phyloP scores from a whole-genome alignment of 805 yeast genomes.

The Metschnikowia proteae region DNA sequence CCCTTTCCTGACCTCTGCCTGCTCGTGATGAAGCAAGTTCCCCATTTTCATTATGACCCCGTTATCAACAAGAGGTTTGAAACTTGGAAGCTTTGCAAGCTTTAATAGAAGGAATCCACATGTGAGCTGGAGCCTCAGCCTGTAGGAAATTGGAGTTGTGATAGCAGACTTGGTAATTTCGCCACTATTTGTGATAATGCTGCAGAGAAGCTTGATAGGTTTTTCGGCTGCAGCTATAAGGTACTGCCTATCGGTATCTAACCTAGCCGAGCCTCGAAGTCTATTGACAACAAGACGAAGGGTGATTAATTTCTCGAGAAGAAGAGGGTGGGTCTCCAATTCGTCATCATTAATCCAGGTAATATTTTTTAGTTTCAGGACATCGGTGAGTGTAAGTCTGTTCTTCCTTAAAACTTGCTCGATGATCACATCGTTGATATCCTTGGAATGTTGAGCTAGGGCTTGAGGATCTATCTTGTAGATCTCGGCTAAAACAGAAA shows the following conservation, averaged over 20 bases:
- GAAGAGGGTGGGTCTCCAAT: conserved; percentile 25
- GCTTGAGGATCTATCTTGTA: conserved; percentile 46
- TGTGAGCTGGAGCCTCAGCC: conserved; percentile 57
- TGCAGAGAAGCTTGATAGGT: conserved; percentile 56
- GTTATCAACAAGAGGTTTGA: conserved; percentile 51
- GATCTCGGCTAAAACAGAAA: conserved; percentile 59
- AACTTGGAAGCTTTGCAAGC: conserved; percentile 53
- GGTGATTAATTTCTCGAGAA: conserved; percentile 50
- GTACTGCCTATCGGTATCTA: conserved; percentile 16
- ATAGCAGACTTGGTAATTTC: conserved; percentile 59
- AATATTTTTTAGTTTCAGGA: conserved; percentile 22
- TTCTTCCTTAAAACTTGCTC: conserved; percentile 60
- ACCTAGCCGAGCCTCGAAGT: conserved; percentile 41
- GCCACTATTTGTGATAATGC: conserved; percentile 72
- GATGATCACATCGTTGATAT: conserved; percentile 56
- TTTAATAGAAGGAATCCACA: conserved; percentile 68
- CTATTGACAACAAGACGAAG: conserved; percentile 59
- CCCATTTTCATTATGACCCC: conserved; percentile 50
- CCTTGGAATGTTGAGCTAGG: conserved; percentile 52
- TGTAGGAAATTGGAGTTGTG: conserved; percentile 60
- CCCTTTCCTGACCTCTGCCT: conserved; percentile 48
- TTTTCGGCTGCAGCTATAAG: conserved; percentile 28
- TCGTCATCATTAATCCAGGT: conserved; percentile 48
- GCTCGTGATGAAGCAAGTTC: conserved; percentile 64
- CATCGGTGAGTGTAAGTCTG: conserved; percentile 24